Base-by-base conservation (phyloP, 225 moss, liverwort and hornwort species). In the Physcomitrellopsis africana region DNA sequence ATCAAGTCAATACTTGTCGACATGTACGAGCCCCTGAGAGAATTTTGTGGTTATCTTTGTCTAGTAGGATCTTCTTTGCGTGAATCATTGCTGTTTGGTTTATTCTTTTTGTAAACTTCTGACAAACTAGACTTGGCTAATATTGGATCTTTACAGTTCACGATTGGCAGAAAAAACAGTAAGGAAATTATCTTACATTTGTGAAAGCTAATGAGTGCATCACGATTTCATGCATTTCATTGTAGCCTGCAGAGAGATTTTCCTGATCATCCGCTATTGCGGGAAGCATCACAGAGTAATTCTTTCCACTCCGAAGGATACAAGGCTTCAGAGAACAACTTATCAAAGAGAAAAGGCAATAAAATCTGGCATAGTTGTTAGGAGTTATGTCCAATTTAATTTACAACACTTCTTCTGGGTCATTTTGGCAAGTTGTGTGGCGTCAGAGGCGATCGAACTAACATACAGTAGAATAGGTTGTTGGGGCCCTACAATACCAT, bases 171-270 rank as follows among this genome's bases (percentile, higher is more conserved):
- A 13, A 4, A 13, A 4, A 8, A 32, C 10, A 61, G 32, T 62
- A 51, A 44, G 46, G 10, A 59, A 1, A 42, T 67, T 58, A n/a
- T 15, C 58, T 48, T 75, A 20, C 10, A 41, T 1, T 27, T 15
- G 14, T 46, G 47, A 48, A 58, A 32, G 9, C 9, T 56, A n/a
- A 4, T 20, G 24, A 42, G 45, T 52, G 16, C 47, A 24, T 65
- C 45, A 67, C 32, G 42, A 20, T 44, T 60, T 72, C 43, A 61
- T 80, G 19, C 19, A 73, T 84, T 65, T 45, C 44, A 74, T 82
- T 82, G 75, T 77, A 87, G 87, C 68, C 71, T 87, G 68, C 87
- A 84, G 81, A 87, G 65, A 82, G 87, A 87, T 74, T 87, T 77
- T 72, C 87, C 87, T 64, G 77, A 82, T 73, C 87, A 87, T 48